These are phyloP conservation scores for Globisporangium paroecandrum DNA, from an alignment of 352 stramenopile species.

Conservation along the genomic window DNA sequence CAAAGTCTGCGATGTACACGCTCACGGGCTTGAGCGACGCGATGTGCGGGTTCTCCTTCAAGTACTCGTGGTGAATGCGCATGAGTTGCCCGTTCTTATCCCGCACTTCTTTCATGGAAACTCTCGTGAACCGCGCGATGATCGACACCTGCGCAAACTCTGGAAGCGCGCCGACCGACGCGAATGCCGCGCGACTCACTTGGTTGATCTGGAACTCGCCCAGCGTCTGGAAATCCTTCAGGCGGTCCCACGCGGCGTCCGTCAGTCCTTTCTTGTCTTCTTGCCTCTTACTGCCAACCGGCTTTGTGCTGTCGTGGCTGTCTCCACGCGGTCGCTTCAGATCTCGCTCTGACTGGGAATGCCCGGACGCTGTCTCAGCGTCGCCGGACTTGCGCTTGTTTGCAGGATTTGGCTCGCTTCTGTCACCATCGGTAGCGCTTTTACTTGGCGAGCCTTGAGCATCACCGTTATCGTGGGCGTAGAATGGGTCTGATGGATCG, in stretches of 20 bases:
- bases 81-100: conserved; percentile 81
- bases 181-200: conserved; percentile 68
- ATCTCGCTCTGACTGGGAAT: background rate
- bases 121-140: conserved; percentile 63
- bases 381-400: conserved; percentile 7
- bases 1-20: conserved; percentile 41
- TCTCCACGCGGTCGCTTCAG: conserved; percentile 23
- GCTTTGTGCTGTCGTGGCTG: conserved; percentile 24
- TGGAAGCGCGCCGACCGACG: conserved; percentile 57
- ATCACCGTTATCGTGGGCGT: background rate
- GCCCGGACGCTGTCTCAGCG: conserved; percentile 15
- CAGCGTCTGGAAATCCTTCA: conserved; percentile 67
- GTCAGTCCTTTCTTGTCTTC: conserved; percentile 55
- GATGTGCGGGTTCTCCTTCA: conserved; percentile 69
- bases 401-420: background rate
- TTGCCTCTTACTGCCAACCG: conserved; percentile 19
- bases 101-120: conserved; percentile 51
- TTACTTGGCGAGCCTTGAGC: background rate
- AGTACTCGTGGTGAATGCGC: conserved; percentile 68
- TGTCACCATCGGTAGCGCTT: background rate
- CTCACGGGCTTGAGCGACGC: conserved; percentile 43
- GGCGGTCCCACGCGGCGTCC: conserved; percentile 64
- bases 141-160: conserved; percentile 78
- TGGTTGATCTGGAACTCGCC: conserved; percentile 59
- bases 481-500: conserved; percentile 11